Base-by-base conservation (phyloP, 371 early-diverging fungal genomes). In the Lichtheimia corymbifera region DNA sequence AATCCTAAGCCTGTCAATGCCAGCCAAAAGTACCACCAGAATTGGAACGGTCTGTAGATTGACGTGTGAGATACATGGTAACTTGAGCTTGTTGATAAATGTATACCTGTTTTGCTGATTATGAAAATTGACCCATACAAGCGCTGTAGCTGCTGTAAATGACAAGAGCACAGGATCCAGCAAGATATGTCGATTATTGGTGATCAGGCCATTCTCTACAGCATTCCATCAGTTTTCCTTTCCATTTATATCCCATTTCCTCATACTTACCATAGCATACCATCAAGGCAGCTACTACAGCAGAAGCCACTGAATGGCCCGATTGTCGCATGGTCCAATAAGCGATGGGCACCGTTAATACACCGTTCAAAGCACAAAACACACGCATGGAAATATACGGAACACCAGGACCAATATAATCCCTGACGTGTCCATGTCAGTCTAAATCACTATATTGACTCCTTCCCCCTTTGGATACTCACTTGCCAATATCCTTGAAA, bases 401-500 rank as follows among this genome's bases (percentile, higher is more conserved):
- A 1, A 76, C 76, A 17, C 71, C 70, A 4, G 72, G 66, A 35
- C 68, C 74, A 22, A 76, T 52, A 51, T 79, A 79, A 55, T 79
- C 79, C 42, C 79, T 79, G 13, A 22, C 9, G 17, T 35, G 9
- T 35, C 35, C 35, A 35, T 35, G 35, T 35, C 35, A 35, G 35
- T 11, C 35, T 9, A 35, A 35, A 35, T 35, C 35, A 35, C 35
- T 35, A 35, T 47, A 5, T 11, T 42, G 17, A 9, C 14, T 22
- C 44, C 22, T 44, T 25, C 22, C 43, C 7, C 35, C 14, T 30
- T 35, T 20, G 54, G 28, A 54, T n/a, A 18, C 84, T 85, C 83
- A 82, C 87, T 84, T 74, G 62, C 95, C 97, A 78, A 97, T 96
- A 59, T 90, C 86, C 58, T 91, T 92, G 68, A 97, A 97, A 61